Evolutionary conservation across 495 filamentous ascomycete species (phyloP).

Genomic region (Xylaria cubensis): DNA sequence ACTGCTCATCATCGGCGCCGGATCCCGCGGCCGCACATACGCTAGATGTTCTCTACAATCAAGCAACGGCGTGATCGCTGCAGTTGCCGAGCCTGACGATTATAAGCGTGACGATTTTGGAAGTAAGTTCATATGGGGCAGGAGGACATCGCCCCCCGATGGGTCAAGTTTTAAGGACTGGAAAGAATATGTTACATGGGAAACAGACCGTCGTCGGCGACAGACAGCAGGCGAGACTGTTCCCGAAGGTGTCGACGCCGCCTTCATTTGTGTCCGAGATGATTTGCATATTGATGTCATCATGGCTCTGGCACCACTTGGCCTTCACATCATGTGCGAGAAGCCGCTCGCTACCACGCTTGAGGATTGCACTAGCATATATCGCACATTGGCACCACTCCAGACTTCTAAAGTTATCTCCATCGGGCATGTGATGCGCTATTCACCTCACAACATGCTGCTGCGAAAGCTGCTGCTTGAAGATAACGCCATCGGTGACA

Average conservation of each 20-base stretch:
- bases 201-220: conserved; percentile 59
- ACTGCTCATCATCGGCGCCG: conserved; percentile 86
- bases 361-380: conserved; percentile 75
- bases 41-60: conserved; percentile 67
- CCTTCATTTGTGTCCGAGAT: conserved; percentile 88
- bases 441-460: conserved; percentile 88
- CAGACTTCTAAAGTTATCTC: conserved; percentile 68
- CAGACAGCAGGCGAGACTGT: conserved; percentile 49
- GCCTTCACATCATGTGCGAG: conserved; percentile 89
- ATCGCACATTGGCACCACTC: conserved; percentile 57
- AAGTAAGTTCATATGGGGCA: conserved; percentile 66
- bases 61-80: conserved; percentile 68
- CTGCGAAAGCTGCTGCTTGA: conserved; percentile 78
- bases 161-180: conserved; percentile 75
- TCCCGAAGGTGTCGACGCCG: conserved; percentile 71
- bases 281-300: conserved; percentile 86
- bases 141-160: conserved; percentile 39
- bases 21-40: conserved; percentile 81
- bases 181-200: conserved; percentile 73
- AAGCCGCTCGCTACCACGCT: conserved; percentile 88
- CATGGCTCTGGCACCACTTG: conserved; percentile 67
- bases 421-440: conserved; percentile 82
- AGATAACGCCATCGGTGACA: conserved; percentile 80
- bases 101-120: conserved; percentile 77
- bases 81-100: conserved; percentile 81